Base-by-base conservation (phyloP, 2,329 filamentous ascomycete species). In the Rhinocladiella similis region DNA sequence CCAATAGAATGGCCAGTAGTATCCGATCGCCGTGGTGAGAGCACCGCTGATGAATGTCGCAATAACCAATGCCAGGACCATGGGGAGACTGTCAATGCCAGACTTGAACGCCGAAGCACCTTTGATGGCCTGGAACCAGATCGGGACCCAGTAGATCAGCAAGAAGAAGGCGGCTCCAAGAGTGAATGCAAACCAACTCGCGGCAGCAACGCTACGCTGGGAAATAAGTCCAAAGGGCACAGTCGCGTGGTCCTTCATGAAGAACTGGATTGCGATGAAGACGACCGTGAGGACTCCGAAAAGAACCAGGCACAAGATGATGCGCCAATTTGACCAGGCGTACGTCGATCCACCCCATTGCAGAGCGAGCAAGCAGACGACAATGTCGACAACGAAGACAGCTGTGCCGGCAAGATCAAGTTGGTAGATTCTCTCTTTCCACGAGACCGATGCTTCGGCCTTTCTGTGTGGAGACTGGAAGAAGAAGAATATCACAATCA, bases 211-310 rank as follows among this genome's bases (percentile, higher is more conserved):
- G 33, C 68, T 74, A 14, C 79, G 73, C 62, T 80, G 73, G 48
- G 70, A 75, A 60, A 82, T 73, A 41, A 83, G 72, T 10, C 75
- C 69, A 36, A 77, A 77, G 13, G 80, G 80, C 10, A 83, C 66
- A 5, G 77, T 79, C 1, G 76, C 80, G 46, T 72, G 72, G 22
- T 82, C 79, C 14, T 75, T 73, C 60, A 77, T 72, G 67, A 73
- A 74, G 42, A 75, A 62, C 67, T 78, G 73, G 50, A 81, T 68
- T 49, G 66, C 73, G 38, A 79, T 61, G 58, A 86, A 86, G 25
- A 78, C 57, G 38, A 69, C 57, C 7, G 66, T 64, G 12, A 75
- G 53, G 19, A 74, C 19, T 0, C 67, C 67, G 56, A 80, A 80
- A 2, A 83, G 70, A 1, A 79, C 72, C 22, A 83, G 75, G 10